Conservation (phyloP, 306 rosid species). For the Vigna mungo region DNA sequence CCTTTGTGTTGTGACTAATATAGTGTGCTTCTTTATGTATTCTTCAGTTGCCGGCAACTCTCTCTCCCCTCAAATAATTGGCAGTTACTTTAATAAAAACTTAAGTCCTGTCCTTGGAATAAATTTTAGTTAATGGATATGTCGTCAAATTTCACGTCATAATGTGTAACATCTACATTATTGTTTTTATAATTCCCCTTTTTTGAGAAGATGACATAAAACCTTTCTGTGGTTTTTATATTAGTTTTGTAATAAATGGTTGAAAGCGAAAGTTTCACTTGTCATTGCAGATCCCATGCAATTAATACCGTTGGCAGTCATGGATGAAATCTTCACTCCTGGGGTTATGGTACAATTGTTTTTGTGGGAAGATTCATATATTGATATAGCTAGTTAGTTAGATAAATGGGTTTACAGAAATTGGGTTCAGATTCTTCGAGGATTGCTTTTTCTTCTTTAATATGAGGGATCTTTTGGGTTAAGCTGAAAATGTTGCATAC, state of each 20-base stretch:
- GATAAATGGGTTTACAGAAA: constrained; percentile 29
- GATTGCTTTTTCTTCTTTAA: constrained; percentile 36
- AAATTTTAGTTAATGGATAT: background rate
- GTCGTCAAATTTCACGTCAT: background rate
- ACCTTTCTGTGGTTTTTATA: background rate
- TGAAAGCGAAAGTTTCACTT: constrained; percentile 32
- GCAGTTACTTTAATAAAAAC: background rate
- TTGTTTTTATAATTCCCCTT: background rate
- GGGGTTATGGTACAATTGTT: constrained; percentile 20
- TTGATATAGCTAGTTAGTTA: constrained; percentile 35
- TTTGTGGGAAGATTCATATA: constrained; percentile 34
- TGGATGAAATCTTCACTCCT: constrained; percentile 31
- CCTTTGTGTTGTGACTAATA: background rate
- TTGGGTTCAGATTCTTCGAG: constrained; percentile 15
- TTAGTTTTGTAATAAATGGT: constrained; percentile 4
- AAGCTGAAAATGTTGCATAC: constrained; percentile 37
- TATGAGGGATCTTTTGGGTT: constrained; percentile 23
- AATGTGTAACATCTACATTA: background rate
- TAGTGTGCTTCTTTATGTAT: background rate
- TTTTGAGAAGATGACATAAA: background rate
- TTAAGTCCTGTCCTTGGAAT: background rate
- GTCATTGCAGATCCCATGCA: constrained; percentile 42
- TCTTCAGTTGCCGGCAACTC: background rate
- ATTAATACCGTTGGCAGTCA: constrained; percentile 36
- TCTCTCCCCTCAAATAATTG: background rate